Conservation (phyloP, 2,329 filamentous ascomycete genomes). For the Cercospora nicotianae region DNA sequence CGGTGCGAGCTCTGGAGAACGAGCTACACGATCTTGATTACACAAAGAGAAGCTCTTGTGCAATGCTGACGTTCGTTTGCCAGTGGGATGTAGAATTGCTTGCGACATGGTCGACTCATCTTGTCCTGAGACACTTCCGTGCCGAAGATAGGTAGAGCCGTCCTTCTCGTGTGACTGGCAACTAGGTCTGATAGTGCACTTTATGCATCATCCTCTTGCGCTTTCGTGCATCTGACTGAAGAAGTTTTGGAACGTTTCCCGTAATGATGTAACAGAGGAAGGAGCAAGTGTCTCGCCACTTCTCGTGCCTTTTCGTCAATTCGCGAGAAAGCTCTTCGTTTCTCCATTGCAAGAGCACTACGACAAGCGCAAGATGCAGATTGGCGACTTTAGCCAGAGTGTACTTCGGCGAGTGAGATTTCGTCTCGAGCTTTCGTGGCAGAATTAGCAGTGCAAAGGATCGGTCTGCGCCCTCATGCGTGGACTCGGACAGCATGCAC, state of each 20-base stretch:
- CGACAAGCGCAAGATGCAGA: not conserved
- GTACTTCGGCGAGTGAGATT: not conserved
- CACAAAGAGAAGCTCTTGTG: not conserved
- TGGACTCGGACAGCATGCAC: not conserved
- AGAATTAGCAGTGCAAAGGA: not conserved
- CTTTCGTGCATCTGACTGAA: not conserved
- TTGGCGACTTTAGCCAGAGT: too few species aligned
- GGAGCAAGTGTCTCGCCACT: not conserved
- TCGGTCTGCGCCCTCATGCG: not conserved
- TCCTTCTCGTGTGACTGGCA: not conserved
- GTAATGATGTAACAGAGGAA: not conserved
- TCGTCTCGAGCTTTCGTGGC: not conserved
- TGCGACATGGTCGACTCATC: not conserved
- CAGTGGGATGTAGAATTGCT: not conserved
- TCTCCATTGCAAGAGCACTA: not conserved
- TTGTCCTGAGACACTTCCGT: not conserved
- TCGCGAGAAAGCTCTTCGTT: not conserved
- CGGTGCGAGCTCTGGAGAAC: not conserved
- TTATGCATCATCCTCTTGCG: not conserved
- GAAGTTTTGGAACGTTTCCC: not conserved
- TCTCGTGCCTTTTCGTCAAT: not conserved
- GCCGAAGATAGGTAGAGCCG: not conserved
- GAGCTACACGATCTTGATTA: not conserved
- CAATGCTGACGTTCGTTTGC: not conserved
- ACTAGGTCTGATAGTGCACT: not conserved